phyloP scores from a whole-genome alignment of 2,329 filamentous ascomycete species.

The Lachnellula cervina region DNA sequence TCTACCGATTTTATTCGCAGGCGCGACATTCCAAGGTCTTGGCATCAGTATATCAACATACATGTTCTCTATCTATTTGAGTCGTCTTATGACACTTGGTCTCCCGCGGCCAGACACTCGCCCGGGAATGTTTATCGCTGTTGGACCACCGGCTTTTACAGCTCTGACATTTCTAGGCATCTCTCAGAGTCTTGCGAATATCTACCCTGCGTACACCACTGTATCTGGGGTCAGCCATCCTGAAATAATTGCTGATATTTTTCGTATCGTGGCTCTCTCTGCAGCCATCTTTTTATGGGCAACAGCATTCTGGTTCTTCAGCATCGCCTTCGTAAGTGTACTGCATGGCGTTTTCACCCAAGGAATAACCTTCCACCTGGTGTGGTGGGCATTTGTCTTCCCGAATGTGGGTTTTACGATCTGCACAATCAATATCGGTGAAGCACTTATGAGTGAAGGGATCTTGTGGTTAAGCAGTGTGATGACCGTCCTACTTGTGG shows the following conservation, averaged over 20 bases:
- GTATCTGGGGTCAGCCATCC: constrained; percentile 44
- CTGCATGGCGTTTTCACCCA: constrained; percentile 34
- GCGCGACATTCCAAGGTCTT: constrained; percentile 63
- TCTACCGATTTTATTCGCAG: constrained; percentile 59
- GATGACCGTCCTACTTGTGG: constrained; percentile 45
- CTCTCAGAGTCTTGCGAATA: constrained; percentile 28
- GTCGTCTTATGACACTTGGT: constrained; percentile 54
- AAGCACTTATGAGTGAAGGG: constrained; percentile 39
- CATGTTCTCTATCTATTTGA: constrained; percentile 70
- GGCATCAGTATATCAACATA: constrained; percentile 62
- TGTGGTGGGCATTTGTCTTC: constrained; percentile 59
- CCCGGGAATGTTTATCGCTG: constrained; percentile 68
- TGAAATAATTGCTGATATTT: constrained; percentile 28
- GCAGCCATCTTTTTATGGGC: constrained; percentile 58
- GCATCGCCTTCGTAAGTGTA: constrained; percentile 35
- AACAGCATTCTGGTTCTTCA: constrained; percentile 52
- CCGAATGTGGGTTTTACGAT: constrained; percentile 56
- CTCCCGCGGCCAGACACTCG: constrained; percentile 59
- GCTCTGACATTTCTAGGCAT: constrained; percentile 67
- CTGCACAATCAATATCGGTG: constrained; percentile 50
- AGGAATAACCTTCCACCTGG: constrained; percentile 53
- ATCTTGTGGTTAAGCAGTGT: constrained; percentile 36
- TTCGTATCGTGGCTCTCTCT: constrained; percentile 34
- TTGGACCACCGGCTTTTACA: constrained; percentile 67
- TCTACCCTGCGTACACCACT: constrained; percentile 20